These are phyloP conservation scores for Bathelium albidoporum DNA, from an alignment of 495 filamentous ascomycete species.

Conservation along the genomic window DNA sequence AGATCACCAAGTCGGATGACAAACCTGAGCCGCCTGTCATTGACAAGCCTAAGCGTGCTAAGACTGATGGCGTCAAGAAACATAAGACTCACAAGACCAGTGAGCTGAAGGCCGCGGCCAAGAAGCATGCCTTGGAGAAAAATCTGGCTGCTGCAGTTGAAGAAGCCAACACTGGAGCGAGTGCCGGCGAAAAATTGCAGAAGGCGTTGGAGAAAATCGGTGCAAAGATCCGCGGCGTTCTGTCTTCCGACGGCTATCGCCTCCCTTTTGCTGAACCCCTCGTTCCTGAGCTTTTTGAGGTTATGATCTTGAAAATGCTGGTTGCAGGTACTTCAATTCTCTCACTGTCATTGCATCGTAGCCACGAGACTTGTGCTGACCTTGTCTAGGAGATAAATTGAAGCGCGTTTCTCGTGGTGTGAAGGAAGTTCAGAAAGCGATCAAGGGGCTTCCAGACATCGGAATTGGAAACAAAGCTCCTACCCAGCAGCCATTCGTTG, in stretches of 20 bases:
- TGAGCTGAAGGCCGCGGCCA: neutral
- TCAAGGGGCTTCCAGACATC: constrained; percentile 62
- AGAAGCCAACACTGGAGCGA: neutral
- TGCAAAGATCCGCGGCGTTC: constrained; percentile 12
- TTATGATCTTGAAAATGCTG: constrained; percentile 87
- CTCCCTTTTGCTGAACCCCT: constrained; percentile 92
- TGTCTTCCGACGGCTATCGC: constrained; percentile 29
- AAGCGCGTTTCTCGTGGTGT: constrained; percentile 93
- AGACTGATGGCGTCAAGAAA: constrained; percentile 66
- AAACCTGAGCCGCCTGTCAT: neutral
- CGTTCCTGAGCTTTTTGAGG: constrained; percentile 78
- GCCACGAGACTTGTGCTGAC: neutral
- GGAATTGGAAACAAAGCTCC: constrained; percentile 36
- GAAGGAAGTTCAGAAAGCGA: constrained; percentile 94
- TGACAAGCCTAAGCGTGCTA: constrained; percentile 51
- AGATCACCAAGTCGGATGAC: neutral
- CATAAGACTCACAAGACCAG: constrained; percentile 44
- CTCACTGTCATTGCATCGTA: neutral
- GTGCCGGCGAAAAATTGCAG: too few relatives aligned
- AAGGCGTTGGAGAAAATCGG: too few relatives aligned
- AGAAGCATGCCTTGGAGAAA: constrained; percentile 9
- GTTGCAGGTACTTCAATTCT: constrained; percentile 67
- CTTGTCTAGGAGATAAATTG: constrained; percentile 68
- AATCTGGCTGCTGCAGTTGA: neutral
- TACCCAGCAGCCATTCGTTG: constrained; percentile 51